Percentiles rank a stretch among this genome's conserved stretches.
phyloP scores from a whole-genome alignment of 2,329 filamentous ascomycete genomes.

The Apiospora saccharicola region DNA sequence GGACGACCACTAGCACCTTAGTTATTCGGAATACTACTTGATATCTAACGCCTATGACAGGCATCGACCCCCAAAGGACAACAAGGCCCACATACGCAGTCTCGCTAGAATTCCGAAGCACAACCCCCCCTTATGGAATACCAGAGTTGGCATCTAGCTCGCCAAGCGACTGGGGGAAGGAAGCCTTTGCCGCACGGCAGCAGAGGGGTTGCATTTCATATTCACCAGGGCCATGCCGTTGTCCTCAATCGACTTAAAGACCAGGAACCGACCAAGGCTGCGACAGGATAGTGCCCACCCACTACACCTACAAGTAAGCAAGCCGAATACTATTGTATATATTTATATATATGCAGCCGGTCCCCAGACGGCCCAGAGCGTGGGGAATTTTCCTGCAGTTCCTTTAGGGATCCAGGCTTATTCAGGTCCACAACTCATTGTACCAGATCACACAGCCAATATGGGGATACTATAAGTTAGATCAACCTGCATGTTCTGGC shows the following conservation, averaged over 20 bases:
- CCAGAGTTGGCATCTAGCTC: neutral
- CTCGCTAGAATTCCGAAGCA: neutral
- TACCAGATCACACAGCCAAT: neutral
- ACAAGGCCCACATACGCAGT: neutral
- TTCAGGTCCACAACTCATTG: neutral
- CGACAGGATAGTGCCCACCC: neutral
- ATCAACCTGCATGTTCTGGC: neutral
- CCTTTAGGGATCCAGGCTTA: neutral
- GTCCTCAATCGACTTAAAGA: neutral
- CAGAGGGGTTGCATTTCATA: neutral
- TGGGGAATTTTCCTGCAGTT: neutral
- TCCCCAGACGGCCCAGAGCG: neutral
- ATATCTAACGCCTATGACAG: neutral
- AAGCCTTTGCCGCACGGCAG: conserved; percentile 23
- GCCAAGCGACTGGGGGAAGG: conserved; percentile 19
- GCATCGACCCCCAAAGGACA: neutral
- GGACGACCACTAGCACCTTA: neutral
- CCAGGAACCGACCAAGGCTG: neutral
- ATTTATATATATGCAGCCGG: neutral
- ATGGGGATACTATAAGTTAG: neutral
- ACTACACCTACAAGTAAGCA: neutral
- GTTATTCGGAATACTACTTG: neutral
- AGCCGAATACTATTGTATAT: neutral
- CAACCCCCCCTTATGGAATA: neutral
- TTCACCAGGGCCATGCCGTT: neutral